Conservation (phyloP, 1,284 basidiomycete species). For the Austropuccinia psidii region DNA sequence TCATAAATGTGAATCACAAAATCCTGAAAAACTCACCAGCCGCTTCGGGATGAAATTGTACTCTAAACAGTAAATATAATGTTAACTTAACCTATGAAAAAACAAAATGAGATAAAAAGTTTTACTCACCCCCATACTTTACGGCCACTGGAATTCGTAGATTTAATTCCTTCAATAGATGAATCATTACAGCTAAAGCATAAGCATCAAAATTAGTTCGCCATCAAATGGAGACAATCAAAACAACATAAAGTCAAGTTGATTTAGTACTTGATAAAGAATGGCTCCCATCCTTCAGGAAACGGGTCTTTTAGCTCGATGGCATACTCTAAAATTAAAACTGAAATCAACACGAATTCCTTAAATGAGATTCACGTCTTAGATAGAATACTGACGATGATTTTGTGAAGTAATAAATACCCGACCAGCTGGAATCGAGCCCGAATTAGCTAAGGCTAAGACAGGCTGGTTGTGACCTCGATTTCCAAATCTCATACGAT, state of each 20-base stretch:
- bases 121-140: constrained; percentile 67
- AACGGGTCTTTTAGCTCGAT: constrained; percentile 81
- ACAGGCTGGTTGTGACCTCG: constrained; percentile 99
- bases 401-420: constrained; percentile 80
- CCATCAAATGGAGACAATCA: background rate
- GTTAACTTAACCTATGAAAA: background rate
- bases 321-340: constrained; percentile 67
- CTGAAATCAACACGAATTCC: constrained; percentile 51
- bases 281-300: constrained; percentile 89
- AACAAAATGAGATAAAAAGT: background rate
- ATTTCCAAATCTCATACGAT: constrained; percentile 95
- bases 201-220: too few relatives aligned
- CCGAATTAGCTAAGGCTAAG: constrained; percentile 77
- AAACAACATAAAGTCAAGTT: constrained; percentile 17
- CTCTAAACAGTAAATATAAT: background rate
- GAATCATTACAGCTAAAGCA: constrained; percentile 55
- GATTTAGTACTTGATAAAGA: constrained; percentile 88
- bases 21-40: constrained; percentile 28
- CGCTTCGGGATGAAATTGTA: constrained; percentile 37
- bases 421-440: constrained; percentile 85
- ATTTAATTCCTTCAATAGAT: constrained; percentile 94
- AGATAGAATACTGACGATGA: constrained; percentile 38
- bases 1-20: background rate
- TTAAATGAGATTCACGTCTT: background rate
- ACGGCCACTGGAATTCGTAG: constrained; percentile 73